phyloP scores from a whole-genome alignment of 2,329 filamentous ascomycete genomes.

The Neurospora crassa region DNA sequence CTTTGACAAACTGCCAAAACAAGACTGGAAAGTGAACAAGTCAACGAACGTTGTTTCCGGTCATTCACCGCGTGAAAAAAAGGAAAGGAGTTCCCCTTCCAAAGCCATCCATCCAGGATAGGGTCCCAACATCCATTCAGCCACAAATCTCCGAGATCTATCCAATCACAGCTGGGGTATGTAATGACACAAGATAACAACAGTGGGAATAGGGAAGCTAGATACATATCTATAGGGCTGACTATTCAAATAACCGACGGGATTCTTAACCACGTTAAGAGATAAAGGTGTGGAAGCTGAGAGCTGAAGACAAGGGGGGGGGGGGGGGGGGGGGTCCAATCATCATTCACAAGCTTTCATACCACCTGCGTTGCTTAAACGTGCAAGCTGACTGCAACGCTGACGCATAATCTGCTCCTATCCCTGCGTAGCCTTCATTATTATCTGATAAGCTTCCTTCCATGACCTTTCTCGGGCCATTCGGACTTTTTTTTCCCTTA shows the following conservation, averaged over 20 bases:
- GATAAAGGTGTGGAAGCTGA: neutral
- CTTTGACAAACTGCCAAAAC: no score
- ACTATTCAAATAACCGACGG: neutral
- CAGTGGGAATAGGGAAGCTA: neutral
- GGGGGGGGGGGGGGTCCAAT: neutral
- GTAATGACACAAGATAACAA: neutral
- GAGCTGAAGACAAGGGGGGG: neutral
- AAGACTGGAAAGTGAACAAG: no score
- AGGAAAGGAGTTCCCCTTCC: neutral
- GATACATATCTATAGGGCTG: neutral
- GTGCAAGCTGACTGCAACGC: neutral
- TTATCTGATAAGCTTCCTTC: no score
- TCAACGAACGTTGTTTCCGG: neutral
- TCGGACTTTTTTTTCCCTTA: no score
- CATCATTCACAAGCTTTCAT: neutral
- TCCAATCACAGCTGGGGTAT: neutral
- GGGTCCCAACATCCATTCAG: neutral
- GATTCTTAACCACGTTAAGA: neutral
- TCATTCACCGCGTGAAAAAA: neutral
- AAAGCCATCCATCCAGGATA: no score
- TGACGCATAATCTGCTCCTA: neutral
- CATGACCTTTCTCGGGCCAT: no score
- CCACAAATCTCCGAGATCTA: neutral
- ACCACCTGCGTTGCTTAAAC: neutral
- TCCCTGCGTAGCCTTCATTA: no score